These are phyloP conservation scores for Gossypium anomalum DNA, from an alignment of 345 rosid species.

Conservation along the genomic window DNA sequence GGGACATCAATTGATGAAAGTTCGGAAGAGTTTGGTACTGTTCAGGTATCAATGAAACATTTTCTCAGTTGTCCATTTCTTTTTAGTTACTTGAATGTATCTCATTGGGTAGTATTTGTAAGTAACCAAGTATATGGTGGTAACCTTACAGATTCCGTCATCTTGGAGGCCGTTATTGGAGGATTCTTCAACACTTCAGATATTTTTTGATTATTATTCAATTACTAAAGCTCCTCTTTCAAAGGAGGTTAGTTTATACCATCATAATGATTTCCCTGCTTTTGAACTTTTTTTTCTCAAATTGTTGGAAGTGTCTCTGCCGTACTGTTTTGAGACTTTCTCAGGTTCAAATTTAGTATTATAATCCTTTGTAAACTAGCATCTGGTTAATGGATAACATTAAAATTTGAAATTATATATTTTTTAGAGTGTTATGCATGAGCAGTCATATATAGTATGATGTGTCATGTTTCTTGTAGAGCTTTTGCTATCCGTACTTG, in stretches of 20 bases:
- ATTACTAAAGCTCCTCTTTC: constrained; percentile 70
- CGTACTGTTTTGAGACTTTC: not conserved
- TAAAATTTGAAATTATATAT: constrained; percentile 3
- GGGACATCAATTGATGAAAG: constrained; percentile 98
- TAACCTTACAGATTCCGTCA: constrained; percentile 64
- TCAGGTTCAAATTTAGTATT: not conserved
- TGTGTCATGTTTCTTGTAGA: not conserved
- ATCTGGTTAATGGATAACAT: not conserved
- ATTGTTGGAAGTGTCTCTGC: constrained; percentile 3
- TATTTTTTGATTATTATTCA: constrained; percentile 92
- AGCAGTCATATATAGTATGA: not conserved
- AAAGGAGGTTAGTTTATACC: constrained; percentile 66
- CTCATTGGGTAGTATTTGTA: constrained; percentile 12
- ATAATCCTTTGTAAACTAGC: not conserved
- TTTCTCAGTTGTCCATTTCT: not conserved
- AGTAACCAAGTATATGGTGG: constrained; percentile 6
- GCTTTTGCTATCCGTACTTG: not conserved
- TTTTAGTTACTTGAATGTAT: not conserved
- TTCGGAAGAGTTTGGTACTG: constrained; percentile 98
- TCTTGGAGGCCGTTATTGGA: constrained; percentile 89
- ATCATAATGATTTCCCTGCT: not conserved
- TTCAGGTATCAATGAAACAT: constrained; percentile 56
- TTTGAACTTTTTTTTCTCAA: not conserved
- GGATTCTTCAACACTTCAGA: constrained; percentile 88
- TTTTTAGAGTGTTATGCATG: not conserved